Percentiles rank a stretch among this genome's conserved stretches.
Conservation (phyloP, 2,329 filamentous ascomycete species). For the Blastomyces parvus region DNA sequence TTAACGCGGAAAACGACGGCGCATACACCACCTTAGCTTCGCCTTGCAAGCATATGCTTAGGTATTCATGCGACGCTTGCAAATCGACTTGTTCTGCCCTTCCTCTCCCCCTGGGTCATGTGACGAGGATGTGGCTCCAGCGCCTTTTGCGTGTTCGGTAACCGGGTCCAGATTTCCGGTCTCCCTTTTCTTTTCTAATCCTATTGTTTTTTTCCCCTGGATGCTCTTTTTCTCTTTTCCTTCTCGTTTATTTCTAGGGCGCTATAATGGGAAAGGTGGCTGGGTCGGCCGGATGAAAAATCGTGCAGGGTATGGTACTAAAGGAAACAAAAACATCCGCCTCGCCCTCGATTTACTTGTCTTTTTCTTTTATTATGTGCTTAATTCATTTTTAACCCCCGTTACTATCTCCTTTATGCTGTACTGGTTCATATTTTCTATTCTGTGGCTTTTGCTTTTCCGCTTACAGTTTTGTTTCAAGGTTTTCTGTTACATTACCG, state of each 20-base stretch:
- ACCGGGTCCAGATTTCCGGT: not conserved
- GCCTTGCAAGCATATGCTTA: not conserved
- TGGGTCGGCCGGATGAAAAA: constrained; percentile 28
- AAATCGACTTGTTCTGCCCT: not conserved
- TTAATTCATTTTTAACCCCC: not conserved
- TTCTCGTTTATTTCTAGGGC: constrained; percentile 23
- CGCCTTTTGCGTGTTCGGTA: not conserved
- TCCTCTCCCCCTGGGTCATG: not conserved
- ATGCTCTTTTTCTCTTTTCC: constrained; percentile 10
- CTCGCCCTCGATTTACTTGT: not conserved
- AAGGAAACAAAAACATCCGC: not conserved
- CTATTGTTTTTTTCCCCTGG: constrained; percentile 14
- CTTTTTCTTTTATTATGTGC: not conserved
- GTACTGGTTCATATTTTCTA: not conserved
- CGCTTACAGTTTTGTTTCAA: not conserved
- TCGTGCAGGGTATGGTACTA: constrained; percentile 5
- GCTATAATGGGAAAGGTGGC: constrained; percentile 34
- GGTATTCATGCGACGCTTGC: not conserved
- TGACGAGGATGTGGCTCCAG: not conserved
- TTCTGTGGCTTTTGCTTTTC: not conserved
- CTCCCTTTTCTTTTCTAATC: constrained; percentile 22
- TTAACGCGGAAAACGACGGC: not conserved
- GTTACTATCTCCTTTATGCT: constrained; percentile 2
- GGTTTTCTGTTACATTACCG: not conserved
- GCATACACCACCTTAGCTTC: constrained; percentile 3